Conservation (phyloP, 495 filamentous ascomycete genomes). For the Xylaria castorea region DNA sequence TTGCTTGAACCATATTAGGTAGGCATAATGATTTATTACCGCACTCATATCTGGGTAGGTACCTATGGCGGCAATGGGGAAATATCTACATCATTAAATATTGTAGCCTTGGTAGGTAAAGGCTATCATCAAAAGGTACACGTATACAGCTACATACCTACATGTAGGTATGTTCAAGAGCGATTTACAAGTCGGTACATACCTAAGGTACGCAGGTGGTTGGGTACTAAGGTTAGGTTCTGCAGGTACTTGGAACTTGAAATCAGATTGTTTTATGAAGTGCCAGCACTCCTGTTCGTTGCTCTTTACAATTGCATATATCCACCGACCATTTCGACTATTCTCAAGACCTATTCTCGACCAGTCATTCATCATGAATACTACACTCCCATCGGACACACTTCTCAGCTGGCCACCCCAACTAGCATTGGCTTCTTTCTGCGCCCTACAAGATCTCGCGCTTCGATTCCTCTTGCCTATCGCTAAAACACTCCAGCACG, state of each 20-base stretch:
- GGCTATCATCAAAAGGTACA: too few relatives aligned
- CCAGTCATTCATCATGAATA: constrained; percentile 4
- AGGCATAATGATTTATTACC: too few relatives aligned
- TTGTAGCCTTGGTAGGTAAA: too few relatives aligned
- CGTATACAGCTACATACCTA: too few relatives aligned
- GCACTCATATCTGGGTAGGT: too few relatives aligned
- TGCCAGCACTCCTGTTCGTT: background rate
- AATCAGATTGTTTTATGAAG: background rate
- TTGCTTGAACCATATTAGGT: too few relatives aligned
- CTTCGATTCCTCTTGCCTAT: background rate
- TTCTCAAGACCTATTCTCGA: background rate
- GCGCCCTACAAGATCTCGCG: background rate
- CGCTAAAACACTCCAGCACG: background rate
- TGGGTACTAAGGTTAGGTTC: background rate
- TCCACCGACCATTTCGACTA: background rate
- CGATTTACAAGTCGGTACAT: too few relatives aligned
- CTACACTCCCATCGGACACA: background rate
- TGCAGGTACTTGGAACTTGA: background rate
- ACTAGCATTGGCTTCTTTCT: background rate
- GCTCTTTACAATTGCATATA: background rate
- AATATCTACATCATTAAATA: too few relatives aligned
- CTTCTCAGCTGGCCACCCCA: background rate
- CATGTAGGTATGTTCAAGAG: too few relatives aligned
- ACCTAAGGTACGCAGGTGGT: background rate
- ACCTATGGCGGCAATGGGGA: too few relatives aligned